Base-by-base conservation (phyloP, 257 asterid genomes). In the Lithospermum erythrorhizon region DNA sequence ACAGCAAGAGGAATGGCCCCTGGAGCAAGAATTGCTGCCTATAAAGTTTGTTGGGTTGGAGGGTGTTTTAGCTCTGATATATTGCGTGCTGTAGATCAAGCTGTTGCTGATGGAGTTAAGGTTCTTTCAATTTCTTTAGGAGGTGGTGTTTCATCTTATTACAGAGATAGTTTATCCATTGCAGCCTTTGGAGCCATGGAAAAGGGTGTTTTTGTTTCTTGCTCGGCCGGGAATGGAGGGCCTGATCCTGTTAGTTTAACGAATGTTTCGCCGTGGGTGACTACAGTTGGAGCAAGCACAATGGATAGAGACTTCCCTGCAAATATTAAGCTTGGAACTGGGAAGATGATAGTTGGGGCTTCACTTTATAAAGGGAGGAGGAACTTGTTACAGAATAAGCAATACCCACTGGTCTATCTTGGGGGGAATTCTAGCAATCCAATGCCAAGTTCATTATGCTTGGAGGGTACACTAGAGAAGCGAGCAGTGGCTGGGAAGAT, bases 181-280 rank as follows among this genome's bases (percentile, higher is more conserved):
- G 98, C 85, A 0, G 83, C 98, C 0, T 93, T 89, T 49, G 94
- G 95, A 15, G 98, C 98, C 1, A 89, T 89, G 95, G 96, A 89
- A 72, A 89, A 37, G 78, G 97, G 98, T 0, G 85, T 93, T 11
- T 84, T 93, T 13, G 64, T 89, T 2, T 93, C 96, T 1, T 93
- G 96, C 65, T 93, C 98, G 0, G 94, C 96, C 0, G 97, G 98
- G 18, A 89, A 93, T 66, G 95, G 91, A 4, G 98, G 98, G 19
- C 97, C 98, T 2, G 96, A 86, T 64, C 98, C 97, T 2, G 75
- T 86, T 56, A 93, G 87, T 58, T 78, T 93, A 49, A 86, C 96
- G 0, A 91, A 91, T 67, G 97, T 91, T 1, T 86, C 97, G 0
- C 98, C 98, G 1, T 93, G 97, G 98, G 86, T 93, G 25, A 67